Evolutionary conservation across 2,329 filamentous ascomycete species (phyloP).

Genomic region (Neoscytalidium dimidiatum): DNA sequence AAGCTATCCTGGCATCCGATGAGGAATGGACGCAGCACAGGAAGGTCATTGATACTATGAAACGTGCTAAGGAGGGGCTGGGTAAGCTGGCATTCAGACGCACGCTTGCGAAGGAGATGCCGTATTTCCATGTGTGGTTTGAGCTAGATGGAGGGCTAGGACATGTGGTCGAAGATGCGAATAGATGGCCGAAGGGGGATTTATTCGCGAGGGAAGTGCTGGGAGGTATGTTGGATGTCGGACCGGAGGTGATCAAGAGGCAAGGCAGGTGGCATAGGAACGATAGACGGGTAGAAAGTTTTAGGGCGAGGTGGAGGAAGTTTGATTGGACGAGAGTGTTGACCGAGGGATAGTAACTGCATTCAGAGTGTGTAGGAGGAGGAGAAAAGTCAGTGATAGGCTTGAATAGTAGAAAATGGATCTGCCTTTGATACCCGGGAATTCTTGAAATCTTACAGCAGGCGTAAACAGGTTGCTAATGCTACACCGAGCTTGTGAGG

Average conservation of each 20-base stretch:
- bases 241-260: constrained; percentile 80
- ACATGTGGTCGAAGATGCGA: constrained; percentile 85
- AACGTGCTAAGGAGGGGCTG: constrained; percentile 64
- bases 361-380: background rate
- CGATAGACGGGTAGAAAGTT: constrained; percentile 70
- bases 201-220: constrained; percentile 90
- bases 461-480: too few species aligned
- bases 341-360: constrained; percentile 49
- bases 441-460: too few species aligned
- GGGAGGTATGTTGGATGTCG: constrained; percentile 86
- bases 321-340: constrained; percentile 83
- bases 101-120: constrained; percentile 89
- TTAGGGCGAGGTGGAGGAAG: constrained; percentile 83
- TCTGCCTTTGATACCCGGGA: background rate
- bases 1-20: constrained; percentile 85
- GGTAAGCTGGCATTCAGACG: constrained; percentile 82
- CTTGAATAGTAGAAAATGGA: background rate
- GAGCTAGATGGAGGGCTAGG: constrained; percentile 87
- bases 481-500: too few species aligned
- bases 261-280: constrained; percentile 81
- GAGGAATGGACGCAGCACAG: constrained; percentile 96
- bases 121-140: constrained; percentile 98
- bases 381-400: background rate
- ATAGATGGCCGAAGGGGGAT: constrained; percentile 86
- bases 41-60: constrained; percentile 87